A percentile compares a stretch with the other conserved stretches of the same genome.
Evolutionary conservation across 75 land plant genomes (phyloP).

Genomic region (Sequoia sempervirens): DNA sequence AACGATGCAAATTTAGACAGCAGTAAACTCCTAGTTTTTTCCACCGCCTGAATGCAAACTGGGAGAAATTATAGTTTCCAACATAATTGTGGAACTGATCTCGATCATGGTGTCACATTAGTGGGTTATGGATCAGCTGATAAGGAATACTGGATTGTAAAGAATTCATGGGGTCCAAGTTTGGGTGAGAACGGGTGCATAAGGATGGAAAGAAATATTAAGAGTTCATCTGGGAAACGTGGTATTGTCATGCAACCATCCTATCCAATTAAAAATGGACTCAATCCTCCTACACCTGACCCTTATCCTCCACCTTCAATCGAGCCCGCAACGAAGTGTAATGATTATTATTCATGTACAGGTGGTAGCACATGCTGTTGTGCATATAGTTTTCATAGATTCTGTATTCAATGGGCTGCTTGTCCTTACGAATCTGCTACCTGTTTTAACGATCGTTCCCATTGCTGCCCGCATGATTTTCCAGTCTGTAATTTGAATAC

Average conservation of each 20-base stretch:
- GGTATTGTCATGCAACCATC: neutral
- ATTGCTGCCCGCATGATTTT: no score
- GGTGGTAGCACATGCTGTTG: slow-evolving; percentile 14
- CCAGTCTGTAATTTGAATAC: no score
- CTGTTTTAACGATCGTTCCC: no score
- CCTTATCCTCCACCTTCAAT: slow-evolving; percentile 14
- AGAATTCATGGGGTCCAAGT: slow-evolving; percentile 77
- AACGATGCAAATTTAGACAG: no score
- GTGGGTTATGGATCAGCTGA: slow-evolving; percentile 52
- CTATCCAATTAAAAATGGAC: neutral
- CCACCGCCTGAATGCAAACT: no score
- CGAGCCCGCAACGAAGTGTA: slow-evolving; percentile 3
- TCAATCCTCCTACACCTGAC: neutral
- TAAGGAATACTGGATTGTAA: slow-evolving; percentile 61
- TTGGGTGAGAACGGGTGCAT: slow-evolving; percentile 88
- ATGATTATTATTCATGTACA: neutral
- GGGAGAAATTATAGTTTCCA: no score
- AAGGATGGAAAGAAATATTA: neutral
- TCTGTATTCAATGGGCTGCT: slow-evolving; percentile 9
- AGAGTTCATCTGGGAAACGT: neutral
- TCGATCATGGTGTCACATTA: slow-evolving; percentile 31
- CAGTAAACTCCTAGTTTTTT: no score
- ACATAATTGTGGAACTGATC: slow-evolving; percentile 22
- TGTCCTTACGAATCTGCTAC: slow-evolving; percentile 1
- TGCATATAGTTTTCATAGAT: neutral